A percentile compares a stretch with the other conserved stretches of the same genome.
phyloP scores from a whole-genome alignment of 176 grass and related monocot genomes.

The Raddia guianensis region DNA sequence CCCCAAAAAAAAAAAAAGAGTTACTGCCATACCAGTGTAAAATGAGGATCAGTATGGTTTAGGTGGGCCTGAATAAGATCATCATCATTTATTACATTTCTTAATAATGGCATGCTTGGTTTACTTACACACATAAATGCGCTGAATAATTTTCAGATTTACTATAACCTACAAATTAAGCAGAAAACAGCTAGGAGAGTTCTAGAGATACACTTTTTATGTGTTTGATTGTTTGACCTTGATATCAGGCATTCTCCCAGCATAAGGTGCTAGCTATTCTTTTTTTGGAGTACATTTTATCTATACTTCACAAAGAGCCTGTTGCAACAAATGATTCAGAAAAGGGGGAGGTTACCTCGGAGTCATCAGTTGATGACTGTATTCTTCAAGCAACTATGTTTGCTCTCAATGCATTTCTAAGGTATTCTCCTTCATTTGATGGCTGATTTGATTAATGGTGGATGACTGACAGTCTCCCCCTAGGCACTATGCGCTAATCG shows the following conservation, averaged over 20 bases:
- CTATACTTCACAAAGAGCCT: slow-evolving; percentile 79
- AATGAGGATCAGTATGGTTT: slow-evolving; percentile 7
- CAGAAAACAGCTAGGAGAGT: slow-evolving; percentile 5
- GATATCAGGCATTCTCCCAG: slow-evolving; percentile 81
- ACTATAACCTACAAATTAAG: not conserved
- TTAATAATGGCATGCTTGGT: not conserved
- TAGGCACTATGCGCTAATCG: too few relatives aligned
- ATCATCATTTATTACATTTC: not conserved
- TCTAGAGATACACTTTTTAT: slow-evolving; percentile 20
- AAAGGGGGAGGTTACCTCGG: slow-evolving; percentile 64
- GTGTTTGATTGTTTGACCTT: slow-evolving; percentile 31
- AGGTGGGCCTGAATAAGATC: not conserved
- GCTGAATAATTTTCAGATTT: slow-evolving; percentile 20
- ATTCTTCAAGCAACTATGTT: slow-evolving; percentile 89
- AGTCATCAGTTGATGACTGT: slow-evolving; percentile 69
- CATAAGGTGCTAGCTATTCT: slow-evolving; percentile 72
- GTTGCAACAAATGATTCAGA: slow-evolving; percentile 67
- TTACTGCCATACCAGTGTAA: not conserved
- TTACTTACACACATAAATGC: slow-evolving; percentile 18
- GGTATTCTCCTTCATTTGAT: slow-evolving; percentile 53
- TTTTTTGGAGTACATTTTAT: slow-evolving; percentile 85
- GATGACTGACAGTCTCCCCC: not conserved
- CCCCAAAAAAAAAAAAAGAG: too few relatives aligned
- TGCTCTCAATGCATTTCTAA: slow-evolving; percentile 93
- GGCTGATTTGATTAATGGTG: slow-evolving; percentile 9